Conservation (phyloP, 2,329 filamentous ascomycete species). For the Periconia macrospinosa region DNA sequence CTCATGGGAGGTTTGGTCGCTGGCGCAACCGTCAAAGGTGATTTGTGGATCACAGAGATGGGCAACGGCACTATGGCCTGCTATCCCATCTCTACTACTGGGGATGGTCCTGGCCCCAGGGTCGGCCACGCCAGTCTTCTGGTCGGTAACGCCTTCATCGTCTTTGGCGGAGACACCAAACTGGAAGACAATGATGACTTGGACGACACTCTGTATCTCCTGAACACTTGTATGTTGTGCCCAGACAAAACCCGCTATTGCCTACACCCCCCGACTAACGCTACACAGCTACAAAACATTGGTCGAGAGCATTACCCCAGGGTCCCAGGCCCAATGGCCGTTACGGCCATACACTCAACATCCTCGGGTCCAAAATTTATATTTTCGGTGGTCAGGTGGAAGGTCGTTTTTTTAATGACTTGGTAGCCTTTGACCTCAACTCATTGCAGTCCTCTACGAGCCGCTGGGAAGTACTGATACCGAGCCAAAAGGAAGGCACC, state of each 20-base stretch:
- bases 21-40: constrained; percentile 92
- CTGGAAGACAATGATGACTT: constrained; percentile 88
- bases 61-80: constrained; percentile 80
- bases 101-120: constrained; percentile 90
- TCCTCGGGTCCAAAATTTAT: constrained; percentile 94
- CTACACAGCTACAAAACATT: constrained; percentile 83
- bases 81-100: constrained; percentile 87
- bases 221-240: constrained; percentile 85
- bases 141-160: constrained; percentile 97
- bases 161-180: constrained; percentile 98
- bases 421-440: constrained; percentile 94
- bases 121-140: constrained; percentile 93
- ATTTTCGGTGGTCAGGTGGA: constrained; percentile 98
- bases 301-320: constrained; percentile 89
- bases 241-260: neutral
- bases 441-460: constrained; percentile 89
- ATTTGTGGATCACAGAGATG: constrained; percentile 96
- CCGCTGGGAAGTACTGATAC: constrained; percentile 90
- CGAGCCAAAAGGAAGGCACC: constrained; percentile 62
- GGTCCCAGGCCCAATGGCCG: constrained; percentile 84
- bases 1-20: constrained; percentile 97
- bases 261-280: constrained; percentile 26
- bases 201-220: constrained; percentile 92
- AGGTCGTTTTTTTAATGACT: constrained; percentile 96
- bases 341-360: constrained; percentile 96